Base-by-base conservation (phyloP, 179 eudicot genomes). In the Sideroxylon spinosum region DNA sequence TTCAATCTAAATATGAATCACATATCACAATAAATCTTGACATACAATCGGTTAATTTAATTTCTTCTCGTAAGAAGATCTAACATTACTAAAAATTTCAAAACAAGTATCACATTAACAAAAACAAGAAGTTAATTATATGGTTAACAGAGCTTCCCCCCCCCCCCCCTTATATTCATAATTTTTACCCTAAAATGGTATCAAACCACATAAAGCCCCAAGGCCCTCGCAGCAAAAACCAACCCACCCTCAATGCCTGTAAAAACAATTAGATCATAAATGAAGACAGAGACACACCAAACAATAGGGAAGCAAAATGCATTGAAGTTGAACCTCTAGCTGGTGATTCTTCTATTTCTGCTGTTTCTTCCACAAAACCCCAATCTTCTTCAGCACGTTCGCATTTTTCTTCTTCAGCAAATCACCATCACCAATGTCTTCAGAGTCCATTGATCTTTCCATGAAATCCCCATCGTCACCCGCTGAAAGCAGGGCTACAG, bases 311-410 rank as follows among this genome's bases (percentile, higher is more conserved):
- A 55, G 12, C 11, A 55, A 13, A 26, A 50, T 26, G 2, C n/a
- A 6, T 14, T 17, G 55, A 37, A 8, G 9, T 6, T 53, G 19
- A n/a, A 74, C 74, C 77, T 74, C 53, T 48, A 37, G 44, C 46
- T 44, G 64, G 20, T 53, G 80, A 7, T 56, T 23, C 78, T 56
- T 23, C 78, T 81, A 87, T 71, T 89, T 91, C 77, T 84, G 92
- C 8, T 91, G 95, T 76, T 90, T 95, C 90, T 91, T 95, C 98
- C 97, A 95, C 83, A 95, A 80, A 44, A 89, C 96, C 49, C 98
- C 98, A 25, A 95, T 81, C 87, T 86, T 95, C 82, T 87, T 95
- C 48, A 95, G 81, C 84, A 93, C 82, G 60, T 89, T 95, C 29
- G 89, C 93, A 75, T 93, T 94, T 79, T 91, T 95, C 91, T 89